Base-by-base conservation (phyloP, 2,329 filamentous ascomycete genomes). In the Fusarium marasasianum region DNA sequence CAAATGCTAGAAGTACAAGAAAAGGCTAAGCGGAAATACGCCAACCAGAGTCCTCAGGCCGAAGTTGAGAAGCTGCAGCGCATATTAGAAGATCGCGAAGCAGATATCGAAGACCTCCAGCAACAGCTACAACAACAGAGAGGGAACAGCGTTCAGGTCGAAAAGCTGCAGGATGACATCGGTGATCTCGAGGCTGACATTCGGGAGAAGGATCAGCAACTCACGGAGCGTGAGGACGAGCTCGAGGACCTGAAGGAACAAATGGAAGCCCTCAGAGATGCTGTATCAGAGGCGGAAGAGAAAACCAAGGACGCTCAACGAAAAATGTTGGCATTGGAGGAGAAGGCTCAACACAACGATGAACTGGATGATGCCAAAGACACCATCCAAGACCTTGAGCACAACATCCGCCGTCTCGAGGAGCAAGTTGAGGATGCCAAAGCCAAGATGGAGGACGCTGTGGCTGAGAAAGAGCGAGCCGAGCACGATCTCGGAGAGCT, bases 1-100 rank as follows among this genome's bases (percentile, higher is more conserved):
- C 94, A 98, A 80, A 91, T 98, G 74, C 84, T 92, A 63, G 94
- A 97, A 72, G 90, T 97, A 69, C 93, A 95, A 72, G 93, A 97
- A 69, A 93, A 93, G 78, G 88, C 94, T 61, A 94, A 94, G 82
- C 90, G 90, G 77, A 93, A 92, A 78, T 91, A 94, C 72, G 89
- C 89, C 17, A 91, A 95, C 77, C 91, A 94, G 73, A 90, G 87
- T 66, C 88, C 94, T 75, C 91, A 90, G 57, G 85, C 84, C 31
- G 90, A 91, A 78, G 80, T 91, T 44, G 87, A 91, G 40, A 85
- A 85, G 51, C 81, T 95, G 37, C 88, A 88, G 26, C 86, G 86
- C 63, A 81, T 84, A 37, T 79, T 93, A 9, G 86, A 91, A 35
- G 87, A 89, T 41, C 89, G 88, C 62, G 90, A 92, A 47, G 85